A percentile compares a stretch with the other conserved stretches of the same genome.
These are phyloP conservation scores for Solanum sitiens DNA, from an alignment of 257 asterid species.

Conservation along the genomic window DNA sequence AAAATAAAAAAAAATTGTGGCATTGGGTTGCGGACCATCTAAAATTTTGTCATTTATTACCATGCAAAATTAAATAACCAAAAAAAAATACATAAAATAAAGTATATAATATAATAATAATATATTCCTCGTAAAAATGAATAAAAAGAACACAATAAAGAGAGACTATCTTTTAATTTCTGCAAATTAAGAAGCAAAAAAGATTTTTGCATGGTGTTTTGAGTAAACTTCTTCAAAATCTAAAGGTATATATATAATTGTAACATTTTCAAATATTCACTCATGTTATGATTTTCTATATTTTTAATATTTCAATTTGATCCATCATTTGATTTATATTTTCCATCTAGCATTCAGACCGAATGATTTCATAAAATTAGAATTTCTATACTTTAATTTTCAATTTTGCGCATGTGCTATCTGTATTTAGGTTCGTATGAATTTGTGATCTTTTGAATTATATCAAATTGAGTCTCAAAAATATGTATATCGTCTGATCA, in stretches of 20 bases:
- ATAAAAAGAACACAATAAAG: not conserved
- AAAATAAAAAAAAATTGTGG: not conserved
- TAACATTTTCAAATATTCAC: not conserved
- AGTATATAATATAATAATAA: not conserved
- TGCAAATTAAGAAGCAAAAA: not conserved
- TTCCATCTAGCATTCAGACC: not conserved
- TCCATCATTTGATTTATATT: not conserved
- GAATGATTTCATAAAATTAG: not conserved
- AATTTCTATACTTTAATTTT: not conserved
- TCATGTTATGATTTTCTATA: not conserved
- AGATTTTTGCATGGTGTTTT: not conserved
- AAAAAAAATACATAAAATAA: not conserved
- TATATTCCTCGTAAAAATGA: not conserved
- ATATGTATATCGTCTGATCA: not conserved
- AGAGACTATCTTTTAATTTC: not conserved
- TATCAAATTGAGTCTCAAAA: not conserved
- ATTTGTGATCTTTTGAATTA: not conserved
- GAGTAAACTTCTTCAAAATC: not conserved
- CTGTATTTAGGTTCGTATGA: not conserved
- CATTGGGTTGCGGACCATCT: not conserved
- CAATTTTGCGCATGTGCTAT: not conserved
- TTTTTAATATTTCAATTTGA: not conserved
- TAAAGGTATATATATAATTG: not conserved
- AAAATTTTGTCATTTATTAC: not conserved
- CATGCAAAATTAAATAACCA: not conserved